phyloP scores from a whole-genome alignment of 805 yeast species.

The Wickerhamiella azymoides region DNA sequence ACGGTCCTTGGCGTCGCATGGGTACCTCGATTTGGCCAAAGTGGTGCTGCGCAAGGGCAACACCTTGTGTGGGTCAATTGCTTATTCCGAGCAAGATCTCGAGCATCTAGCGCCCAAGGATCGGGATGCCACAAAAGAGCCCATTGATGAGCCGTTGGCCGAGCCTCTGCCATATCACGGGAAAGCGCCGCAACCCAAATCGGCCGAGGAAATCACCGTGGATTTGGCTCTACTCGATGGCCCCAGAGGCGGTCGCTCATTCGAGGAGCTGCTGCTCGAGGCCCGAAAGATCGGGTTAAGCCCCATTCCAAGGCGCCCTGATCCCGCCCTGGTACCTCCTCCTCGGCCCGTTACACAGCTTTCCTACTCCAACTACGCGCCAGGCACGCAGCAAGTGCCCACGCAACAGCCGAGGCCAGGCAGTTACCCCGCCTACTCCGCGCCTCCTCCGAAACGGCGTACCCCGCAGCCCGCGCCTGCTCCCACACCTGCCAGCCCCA shows the following conservation, averaged over 20 bases:
- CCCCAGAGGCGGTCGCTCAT: not conserved
- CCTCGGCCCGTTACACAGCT: not conserved
- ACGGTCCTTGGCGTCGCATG: constrained; percentile 38
- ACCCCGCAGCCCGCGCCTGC: not conserved
- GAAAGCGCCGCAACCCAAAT: not conserved
- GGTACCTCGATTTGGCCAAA: constrained; percentile 39
- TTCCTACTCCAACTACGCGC: not conserved
- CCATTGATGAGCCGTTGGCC: not conserved
- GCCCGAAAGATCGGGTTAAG: not conserved
- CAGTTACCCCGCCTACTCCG: not conserved
- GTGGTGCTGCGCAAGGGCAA: constrained; percentile 33
- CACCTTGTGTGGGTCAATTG: not conserved
- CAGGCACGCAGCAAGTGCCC: not conserved
- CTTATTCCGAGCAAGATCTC: constrained; percentile 33
- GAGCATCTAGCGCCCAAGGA: constrained; percentile 21
- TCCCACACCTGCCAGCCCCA: not conserved
- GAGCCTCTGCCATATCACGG: not conserved
- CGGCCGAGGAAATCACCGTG: constrained; percentile 1
- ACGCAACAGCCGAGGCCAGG: not conserved
- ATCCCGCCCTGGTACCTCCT: not conserved
- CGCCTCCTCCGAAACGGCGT: not conserved
- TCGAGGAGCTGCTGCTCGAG: constrained; percentile 3
- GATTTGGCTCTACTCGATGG: not conserved
- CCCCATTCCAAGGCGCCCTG: constrained; percentile 2
- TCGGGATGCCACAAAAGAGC: not conserved